Conservation (phyloP, 202 grass and related monocot genomes). For the Panicum virgatum region DNA sequence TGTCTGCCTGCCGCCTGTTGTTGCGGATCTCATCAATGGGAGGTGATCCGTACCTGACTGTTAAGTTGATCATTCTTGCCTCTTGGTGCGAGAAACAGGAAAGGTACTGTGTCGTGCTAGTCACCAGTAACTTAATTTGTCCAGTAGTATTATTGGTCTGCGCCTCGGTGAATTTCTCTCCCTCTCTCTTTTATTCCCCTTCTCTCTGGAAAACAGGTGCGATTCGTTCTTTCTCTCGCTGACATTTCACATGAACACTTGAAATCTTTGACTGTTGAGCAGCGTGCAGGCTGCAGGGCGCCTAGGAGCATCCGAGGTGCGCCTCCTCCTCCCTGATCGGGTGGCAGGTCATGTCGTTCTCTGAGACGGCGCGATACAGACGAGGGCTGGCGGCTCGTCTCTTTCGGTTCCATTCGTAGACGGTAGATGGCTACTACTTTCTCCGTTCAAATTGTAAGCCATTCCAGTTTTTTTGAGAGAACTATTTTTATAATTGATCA, state of each 20-base stretch:
- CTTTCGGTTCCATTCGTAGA: neutral
- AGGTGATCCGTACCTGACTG: neutral
- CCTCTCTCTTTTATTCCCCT: neutral
- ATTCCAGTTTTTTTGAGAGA: no score
- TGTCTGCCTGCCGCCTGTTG: neutral
- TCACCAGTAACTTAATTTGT: constrained; percentile 2
- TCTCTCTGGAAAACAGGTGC: neutral
- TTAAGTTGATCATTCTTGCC: constrained; percentile 22
- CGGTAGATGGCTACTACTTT: no score
- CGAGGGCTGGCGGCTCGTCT: neutral
- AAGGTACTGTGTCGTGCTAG: neutral
- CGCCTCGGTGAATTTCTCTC: neutral
- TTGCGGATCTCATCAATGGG: constrained; percentile 29
- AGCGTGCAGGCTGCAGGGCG: neutral
- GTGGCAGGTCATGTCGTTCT: constrained; percentile 35
- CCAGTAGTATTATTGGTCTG: neutral
- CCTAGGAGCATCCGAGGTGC: constrained; percentile 37
- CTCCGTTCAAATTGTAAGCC: no score
- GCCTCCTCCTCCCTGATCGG: constrained; percentile 22
- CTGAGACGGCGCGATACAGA: neutral
- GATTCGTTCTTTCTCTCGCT: neutral
- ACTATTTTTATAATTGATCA: no score
- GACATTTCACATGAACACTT: neutral
- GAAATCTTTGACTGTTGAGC: constrained; percentile 14
- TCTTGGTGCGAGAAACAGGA: constrained; percentile 11